Percentiles rank a stretch among this genome's conserved stretches.
phyloP scores from a whole-genome alignment of 2,329 filamentous ascomycete genomes.

The Hypoxylon sp. region DNA sequence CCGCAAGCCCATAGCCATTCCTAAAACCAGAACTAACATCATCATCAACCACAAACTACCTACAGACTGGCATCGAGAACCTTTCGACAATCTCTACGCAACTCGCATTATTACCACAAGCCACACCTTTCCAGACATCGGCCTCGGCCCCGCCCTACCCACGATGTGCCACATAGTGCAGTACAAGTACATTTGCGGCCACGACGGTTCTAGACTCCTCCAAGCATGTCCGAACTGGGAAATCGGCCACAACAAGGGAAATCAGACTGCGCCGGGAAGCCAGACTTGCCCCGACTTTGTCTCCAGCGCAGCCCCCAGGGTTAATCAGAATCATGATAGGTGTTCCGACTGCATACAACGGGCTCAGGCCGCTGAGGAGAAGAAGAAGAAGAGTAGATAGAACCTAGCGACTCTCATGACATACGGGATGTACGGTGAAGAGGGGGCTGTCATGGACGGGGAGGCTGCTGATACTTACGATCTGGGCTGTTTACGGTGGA shows the following conservation, averaged over 20 bases:
- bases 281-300: neutral
- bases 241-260: neutral
- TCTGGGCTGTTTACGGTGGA: too few species aligned
- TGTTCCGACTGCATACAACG: too few species aligned
- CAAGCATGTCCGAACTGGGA: conserved; percentile 1
- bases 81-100: neutral
- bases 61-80: neutral
- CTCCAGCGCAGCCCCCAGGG: too few species aligned
- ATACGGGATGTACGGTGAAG: too few species aligned
- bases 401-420: too few species aligned
- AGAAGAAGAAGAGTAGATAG: too few species aligned
- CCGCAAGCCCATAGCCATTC: neutral
- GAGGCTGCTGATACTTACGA: too few species aligned
- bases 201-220: neutral
- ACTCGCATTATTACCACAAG: neutral
- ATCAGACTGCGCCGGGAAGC: neutral
- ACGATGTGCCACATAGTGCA: neutral
- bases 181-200: neutral
- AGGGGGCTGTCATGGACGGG: too few species aligned
- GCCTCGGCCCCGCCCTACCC: neutral
- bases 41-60: neutral
- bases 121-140: neutral
- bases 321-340: too few species aligned
- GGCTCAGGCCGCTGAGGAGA: too few species aligned
- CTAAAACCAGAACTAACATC: neutral